Percentiles rank a stretch among this genome's conserved stretches.
Evolutionary conservation across 2,329 filamentous ascomycete species (phyloP).

Genomic region (Daldinia sp.): DNA sequence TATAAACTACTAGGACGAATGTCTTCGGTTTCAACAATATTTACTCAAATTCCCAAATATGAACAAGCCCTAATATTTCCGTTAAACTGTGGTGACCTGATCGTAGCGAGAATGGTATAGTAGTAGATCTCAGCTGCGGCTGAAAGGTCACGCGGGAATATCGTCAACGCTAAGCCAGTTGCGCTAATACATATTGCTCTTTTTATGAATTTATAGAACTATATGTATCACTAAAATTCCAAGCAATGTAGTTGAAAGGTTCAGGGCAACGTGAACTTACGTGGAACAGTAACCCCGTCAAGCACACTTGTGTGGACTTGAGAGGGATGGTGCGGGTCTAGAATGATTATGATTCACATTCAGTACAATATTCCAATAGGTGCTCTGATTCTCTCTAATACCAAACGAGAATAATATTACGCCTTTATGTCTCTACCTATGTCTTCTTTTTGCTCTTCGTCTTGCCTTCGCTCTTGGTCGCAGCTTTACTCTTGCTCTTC

Average conservation of each 20-base stretch:
- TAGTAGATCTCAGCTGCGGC: background rate
- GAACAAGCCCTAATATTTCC: background rate
- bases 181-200: background rate
- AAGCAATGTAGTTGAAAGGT: no score
- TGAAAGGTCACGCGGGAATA: background rate
- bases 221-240: no score
- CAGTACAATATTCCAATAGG: background rate
- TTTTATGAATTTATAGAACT: background rate
- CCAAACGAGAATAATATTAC: constrained; percentile 21
- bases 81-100: no score
- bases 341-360: background rate
- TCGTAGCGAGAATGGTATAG: background rate
- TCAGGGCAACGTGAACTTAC: background rate
- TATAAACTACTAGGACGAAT: background rate
- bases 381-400: background rate
- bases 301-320: no score
- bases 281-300: no score
- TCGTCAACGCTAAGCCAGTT: background rate
- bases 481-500: constrained; percentile 47
- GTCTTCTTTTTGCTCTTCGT: constrained; percentile 45
- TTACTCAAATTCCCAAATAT: background rate
- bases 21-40: background rate
- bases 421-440: constrained; percentile 31
- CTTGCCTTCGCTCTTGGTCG: constrained; percentile 45
- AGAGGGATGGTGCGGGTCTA: no score